Evolutionary conservation across 176 grass and related monocot genomes (phyloP).

Genomic region (Puccinellia tenuiflora): DNA sequence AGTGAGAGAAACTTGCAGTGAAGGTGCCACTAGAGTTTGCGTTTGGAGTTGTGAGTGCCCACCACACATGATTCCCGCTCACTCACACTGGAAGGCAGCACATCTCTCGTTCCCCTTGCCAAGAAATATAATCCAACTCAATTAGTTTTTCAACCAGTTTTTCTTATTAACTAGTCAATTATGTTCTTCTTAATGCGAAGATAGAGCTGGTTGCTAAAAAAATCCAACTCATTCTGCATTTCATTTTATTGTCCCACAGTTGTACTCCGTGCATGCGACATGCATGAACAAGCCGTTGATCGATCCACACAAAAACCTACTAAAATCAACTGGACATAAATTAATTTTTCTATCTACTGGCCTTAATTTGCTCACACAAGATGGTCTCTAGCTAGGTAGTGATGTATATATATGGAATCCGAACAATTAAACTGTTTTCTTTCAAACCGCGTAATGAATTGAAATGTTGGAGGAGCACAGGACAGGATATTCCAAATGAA

Average conservation of each 20-base stretch:
- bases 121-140: background rate
- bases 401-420: background rate
- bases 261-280: background rate
- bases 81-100: background rate
- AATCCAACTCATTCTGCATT: background rate
- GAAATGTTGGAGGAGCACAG: background rate
- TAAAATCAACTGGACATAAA: too few relatives aligned
- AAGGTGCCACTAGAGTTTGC: background rate
- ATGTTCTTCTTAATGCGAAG: too few relatives aligned
- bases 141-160: too few relatives aligned
- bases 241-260: background rate
- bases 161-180: too few relatives aligned
- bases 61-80: background rate
- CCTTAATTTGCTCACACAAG: background rate
- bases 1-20: background rate
- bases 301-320: too few relatives aligned
- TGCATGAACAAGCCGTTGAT: too few relatives aligned
- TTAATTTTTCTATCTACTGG: background rate
- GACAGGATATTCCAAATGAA: conserved; percentile 3
- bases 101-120: background rate
- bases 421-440: background rate
- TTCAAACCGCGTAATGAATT: background rate
- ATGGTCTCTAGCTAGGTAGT: too few relatives aligned
- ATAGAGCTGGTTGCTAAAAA: too few relatives aligned
- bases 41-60: background rate